Evolutionary conservation across 176 grass and related monocot species (phyloP).

Genomic region (Rhipidocladum racemiflorum): DNA sequence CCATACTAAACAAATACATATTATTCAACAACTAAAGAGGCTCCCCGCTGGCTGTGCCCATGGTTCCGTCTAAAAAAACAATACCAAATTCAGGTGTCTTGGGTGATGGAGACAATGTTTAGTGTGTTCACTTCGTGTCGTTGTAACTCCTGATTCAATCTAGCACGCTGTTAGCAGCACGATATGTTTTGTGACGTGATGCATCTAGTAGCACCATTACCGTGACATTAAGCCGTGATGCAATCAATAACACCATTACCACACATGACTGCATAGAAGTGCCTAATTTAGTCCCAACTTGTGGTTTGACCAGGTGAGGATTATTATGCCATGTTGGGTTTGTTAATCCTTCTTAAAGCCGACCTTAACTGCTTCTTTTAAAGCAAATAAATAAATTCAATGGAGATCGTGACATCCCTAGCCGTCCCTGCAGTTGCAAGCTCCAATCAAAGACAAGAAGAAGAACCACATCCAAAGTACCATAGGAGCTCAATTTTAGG

Average conservation of each 20-base stretch:
- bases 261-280: neutral
- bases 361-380: neutral
- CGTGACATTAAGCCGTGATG: neutral
- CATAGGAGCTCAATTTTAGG: neutral
- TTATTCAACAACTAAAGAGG: too few species aligned
- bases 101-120: neutral
- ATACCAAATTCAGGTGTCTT: neutral
- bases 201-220: neutral
- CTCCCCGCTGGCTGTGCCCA: too few species aligned
- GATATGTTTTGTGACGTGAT: neutral
- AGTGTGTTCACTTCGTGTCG: neutral
- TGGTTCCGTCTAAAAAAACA: neutral
- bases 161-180: neutral
- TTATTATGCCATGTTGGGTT: constrained; percentile 16
- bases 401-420: neutral
- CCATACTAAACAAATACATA: too few species aligned
- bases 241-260: neutral
- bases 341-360: constrained; percentile 5
- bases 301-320: neutral
- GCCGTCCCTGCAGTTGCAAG: neutral
- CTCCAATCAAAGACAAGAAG: neutral
- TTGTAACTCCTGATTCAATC: neutral
- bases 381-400: neutral
- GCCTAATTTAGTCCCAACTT: neutral
- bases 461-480: neutral